Conservation (phyloP, 192 early-diverging fungal species). For the Backusella morwellensis region DNA sequence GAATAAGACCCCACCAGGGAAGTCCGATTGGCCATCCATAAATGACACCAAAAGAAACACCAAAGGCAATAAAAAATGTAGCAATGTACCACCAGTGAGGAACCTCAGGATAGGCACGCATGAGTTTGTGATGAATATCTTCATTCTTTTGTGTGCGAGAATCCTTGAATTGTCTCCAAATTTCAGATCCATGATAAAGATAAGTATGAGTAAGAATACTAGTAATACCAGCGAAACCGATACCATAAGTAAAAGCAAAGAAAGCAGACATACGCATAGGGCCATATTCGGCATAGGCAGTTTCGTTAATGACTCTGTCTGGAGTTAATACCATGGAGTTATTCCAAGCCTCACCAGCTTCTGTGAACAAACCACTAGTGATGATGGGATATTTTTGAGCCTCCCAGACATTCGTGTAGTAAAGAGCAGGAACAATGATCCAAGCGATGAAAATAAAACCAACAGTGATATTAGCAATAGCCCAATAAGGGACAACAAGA, state of each 20-base stretch:
- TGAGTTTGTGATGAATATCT: slow-evolving; percentile 72
- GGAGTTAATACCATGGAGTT: slow-evolving; percentile 30
- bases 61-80: slow-evolving; percentile 44
- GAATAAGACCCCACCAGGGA: slow-evolving; percentile 76
- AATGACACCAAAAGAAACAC: slow-evolving; percentile 47
- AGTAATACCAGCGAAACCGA: slow-evolving; percentile 55
- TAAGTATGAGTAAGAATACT: slow-evolving; percentile 56
- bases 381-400: slow-evolving; percentile 42
- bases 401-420: slow-evolving; percentile 50
- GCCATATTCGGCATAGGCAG: slow-evolving; percentile 41
- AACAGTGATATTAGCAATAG: slow-evolving; percentile 46
- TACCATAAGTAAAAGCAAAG: slow-evolving; percentile 51
- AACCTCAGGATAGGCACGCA: slow-evolving; percentile 72
- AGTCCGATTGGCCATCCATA: slow-evolving; percentile 57
- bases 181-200: slow-evolving; percentile 62
- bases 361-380: slow-evolving; percentile 34
- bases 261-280: slow-evolving; percentile 49
- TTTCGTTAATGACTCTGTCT: slow-evolving; percentile 39
- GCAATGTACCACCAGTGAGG: slow-evolving; percentile 59
- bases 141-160: slow-evolving; percentile 28
- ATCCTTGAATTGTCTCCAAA: slow-evolving; percentile 39
- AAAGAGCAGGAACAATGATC: slow-evolving; percentile 52
- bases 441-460: slow-evolving; percentile 51
- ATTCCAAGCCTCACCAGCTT: slow-evolving; percentile 36
- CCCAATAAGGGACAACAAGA: slow-evolving; percentile 40